A percentile compares a stretch with the other conserved stretches of the same genome.
Conservation (phyloP, 768 basidiomycete genomes). For the Epithele typhae region DNA sequence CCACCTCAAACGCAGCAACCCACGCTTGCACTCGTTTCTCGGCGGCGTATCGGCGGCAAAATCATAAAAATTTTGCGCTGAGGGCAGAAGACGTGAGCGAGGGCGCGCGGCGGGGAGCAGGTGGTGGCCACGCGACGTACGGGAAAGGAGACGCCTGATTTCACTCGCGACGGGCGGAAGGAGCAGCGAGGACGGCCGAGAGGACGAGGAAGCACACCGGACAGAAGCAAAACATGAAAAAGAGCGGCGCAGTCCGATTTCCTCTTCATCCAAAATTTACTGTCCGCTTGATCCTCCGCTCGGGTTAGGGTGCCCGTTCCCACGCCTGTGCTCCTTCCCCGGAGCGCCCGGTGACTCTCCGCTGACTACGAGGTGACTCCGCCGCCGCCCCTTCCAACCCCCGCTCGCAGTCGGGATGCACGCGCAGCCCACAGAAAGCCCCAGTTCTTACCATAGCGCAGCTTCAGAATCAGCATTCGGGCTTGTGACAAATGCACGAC, state of each 20-base stretch:
- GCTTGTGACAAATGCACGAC: no score
- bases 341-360: slow-evolving; percentile 6
- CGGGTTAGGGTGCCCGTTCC: slow-evolving; percentile 13
- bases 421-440: no score
- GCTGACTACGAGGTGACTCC: slow-evolving; percentile 7
- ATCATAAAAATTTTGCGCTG: slow-evolving; percentile 22
- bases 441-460: no score
- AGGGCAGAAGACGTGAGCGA: no score
- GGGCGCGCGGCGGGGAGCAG: no score
- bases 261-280: slow-evolving; percentile 6
- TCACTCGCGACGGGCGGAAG: slow-evolving; percentile 13
- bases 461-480: no score
- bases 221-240: slow-evolving; percentile 18
- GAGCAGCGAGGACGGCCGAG: slow-evolving; percentile 15
- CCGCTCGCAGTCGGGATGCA: no score
- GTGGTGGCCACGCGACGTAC: neutral
- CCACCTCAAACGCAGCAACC: slow-evolving; percentile 21
- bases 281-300: slow-evolving; percentile 5
- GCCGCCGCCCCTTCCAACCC: no score
- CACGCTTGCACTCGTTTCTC: slow-evolving; percentile 19
- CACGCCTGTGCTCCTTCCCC: slow-evolving; percentile 9
- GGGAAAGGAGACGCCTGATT: slow-evolving; percentile 9
- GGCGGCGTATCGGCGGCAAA: slow-evolving; percentile 24
- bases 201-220: slow-evolving; percentile 13
- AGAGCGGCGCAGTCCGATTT: slow-evolving; percentile 12